A percentile compares a stretch with the other conserved stretches of the same genome.
Evolutionary conservation across 768 basidiomycete genomes (phyloP).

Genomic region (Rhodotorula diobovata): DNA sequence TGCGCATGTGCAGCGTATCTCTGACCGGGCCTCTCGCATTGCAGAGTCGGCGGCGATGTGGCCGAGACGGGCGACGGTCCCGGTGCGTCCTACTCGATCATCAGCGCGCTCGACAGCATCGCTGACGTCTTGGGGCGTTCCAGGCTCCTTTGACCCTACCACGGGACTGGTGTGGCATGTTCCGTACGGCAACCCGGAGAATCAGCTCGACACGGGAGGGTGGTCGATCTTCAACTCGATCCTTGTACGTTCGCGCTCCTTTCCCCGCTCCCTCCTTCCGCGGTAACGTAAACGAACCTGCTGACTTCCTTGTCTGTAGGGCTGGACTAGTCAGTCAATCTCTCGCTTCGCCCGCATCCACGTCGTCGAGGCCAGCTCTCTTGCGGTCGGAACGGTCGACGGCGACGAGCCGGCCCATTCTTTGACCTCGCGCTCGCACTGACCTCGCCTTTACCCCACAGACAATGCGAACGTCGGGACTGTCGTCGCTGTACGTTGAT

Average conservation of each 20-base stretch:
- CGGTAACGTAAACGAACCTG: too few relatives aligned
- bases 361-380: too few relatives aligned
- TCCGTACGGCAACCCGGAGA: conserved; percentile 52
- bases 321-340: not conserved
- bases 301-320: not conserved
- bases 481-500: conserved; percentile 54
- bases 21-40: too few relatives aligned
- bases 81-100: conserved; percentile 51
- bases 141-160: conserved; percentile 53
- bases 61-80: conserved; percentile 60
- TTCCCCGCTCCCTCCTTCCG: too few relatives aligned
- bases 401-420: too few relatives aligned
- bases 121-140: too few relatives aligned
- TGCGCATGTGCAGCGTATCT: too few relatives aligned
- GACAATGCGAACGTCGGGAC: conserved; percentile 57
- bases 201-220: conserved; percentile 53
- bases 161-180: conserved; percentile 2
- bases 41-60: conserved; percentile 64
- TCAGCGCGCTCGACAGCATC: too few relatives aligned
- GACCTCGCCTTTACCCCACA: conserved; percentile 6
- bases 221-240: conserved; percentile 69
- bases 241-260: not conserved
- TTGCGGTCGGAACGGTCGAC: too few relatives aligned
- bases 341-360: too few relatives aligned
- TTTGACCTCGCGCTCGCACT: conserved; percentile 39